A percentile compares a stretch with the other conserved stretches of the same genome.
Evolutionary conservation across 805 yeast genomes (phyloP).

Genomic region (Naumovozyma dairenensis): DNA sequence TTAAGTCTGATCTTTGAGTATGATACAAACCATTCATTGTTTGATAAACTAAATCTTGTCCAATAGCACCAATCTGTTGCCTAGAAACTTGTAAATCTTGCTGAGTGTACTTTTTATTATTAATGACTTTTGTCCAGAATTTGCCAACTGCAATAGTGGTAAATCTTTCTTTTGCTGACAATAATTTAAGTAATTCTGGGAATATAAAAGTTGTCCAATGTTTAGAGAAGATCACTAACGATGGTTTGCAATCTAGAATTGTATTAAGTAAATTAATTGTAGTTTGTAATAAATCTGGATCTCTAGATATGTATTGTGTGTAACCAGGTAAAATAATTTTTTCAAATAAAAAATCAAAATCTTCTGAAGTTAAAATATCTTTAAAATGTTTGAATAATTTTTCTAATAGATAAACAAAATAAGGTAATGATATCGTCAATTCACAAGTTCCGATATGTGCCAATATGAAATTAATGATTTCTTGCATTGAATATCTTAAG

Average conservation of each 20-base stretch:
- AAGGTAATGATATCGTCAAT: conserved; percentile 33
- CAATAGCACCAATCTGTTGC: conserved; percentile 19
- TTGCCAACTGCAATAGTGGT: conserved; percentile 40
- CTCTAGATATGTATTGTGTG: conserved; percentile 32
- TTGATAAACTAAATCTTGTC: conserved; percentile 23
- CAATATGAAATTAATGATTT: conserved; percentile 20
- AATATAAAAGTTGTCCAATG: conserved; percentile 20
- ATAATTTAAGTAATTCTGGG: conserved; percentile 25
- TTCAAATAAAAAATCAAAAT: conserved; percentile 31
- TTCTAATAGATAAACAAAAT: conserved; percentile 37
- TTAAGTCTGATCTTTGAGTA: conserved; percentile 49
- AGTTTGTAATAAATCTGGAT: conserved; percentile 51
- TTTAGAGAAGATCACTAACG: conserved; percentile 32
- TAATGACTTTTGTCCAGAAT: conserved; percentile 43
- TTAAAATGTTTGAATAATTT: conserved; percentile 34
- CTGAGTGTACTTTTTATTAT: conserved; percentile 37
- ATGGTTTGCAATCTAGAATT: conserved; percentile 41
- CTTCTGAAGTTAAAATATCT: conserved; percentile 24
- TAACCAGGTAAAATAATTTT: conserved; percentile 31
- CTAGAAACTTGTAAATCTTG: conserved; percentile 32
- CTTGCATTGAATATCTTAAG: conserved; percentile 20
- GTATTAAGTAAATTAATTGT: conserved; percentile 43
- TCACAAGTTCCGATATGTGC: conserved; percentile 19
- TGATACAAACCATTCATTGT: conserved; percentile 39
- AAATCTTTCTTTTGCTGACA: conserved; percentile 39